Conservation (phyloP, 1,284 basidiomycete species). For the Cutaneotrichosporon cutaneum region DNA sequence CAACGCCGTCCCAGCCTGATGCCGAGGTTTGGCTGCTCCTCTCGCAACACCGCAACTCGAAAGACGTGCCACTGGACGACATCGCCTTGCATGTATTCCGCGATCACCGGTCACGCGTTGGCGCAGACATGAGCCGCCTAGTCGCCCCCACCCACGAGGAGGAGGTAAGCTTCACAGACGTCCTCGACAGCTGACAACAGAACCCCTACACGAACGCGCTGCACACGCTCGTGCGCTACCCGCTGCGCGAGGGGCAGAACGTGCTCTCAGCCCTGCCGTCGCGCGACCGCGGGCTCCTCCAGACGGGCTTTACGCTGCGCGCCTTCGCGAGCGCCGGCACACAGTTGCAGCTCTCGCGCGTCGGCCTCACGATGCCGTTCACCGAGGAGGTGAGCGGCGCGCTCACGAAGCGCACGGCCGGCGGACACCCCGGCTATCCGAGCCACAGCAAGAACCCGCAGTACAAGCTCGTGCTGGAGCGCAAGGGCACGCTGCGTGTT, state of each 20-base stretch:
- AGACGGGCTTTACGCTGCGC: constrained; percentile 46
- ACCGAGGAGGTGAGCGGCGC: constrained; percentile 54
- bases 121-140: constrained; percentile 6
- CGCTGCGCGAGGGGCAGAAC: constrained; percentile 28
- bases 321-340: constrained; percentile 34
- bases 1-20: constrained; percentile 17
- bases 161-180: constrained; percentile 5
- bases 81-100: constrained; percentile 65
- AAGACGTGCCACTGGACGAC: constrained; percentile 62
- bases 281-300: constrained; percentile 39
- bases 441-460: constrained; percentile 90
- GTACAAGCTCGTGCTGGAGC: constrained; percentile 59
- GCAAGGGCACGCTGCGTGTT: constrained; percentile 57
- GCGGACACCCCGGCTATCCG: constrained; percentile 75
- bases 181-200: constrained; percentile 6
- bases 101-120: constrained; percentile 25
- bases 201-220: constrained; percentile 68
- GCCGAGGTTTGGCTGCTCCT: constrained; percentile 72
- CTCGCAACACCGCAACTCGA: constrained; percentile 69
- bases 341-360: constrained; percentile 32
- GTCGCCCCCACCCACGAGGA: constrained; percentile 14
- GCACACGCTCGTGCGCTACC: constrained; percentile 62
- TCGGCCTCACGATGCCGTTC: constrained; percentile 38
- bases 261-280: constrained; percentile 36
- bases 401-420: constrained; percentile 70